These are phyloP conservation scores for Phaeosphaeria sp. DNA, from an alignment of 2,329 filamentous ascomycete genomes.

Conservation along the genomic window DNA sequence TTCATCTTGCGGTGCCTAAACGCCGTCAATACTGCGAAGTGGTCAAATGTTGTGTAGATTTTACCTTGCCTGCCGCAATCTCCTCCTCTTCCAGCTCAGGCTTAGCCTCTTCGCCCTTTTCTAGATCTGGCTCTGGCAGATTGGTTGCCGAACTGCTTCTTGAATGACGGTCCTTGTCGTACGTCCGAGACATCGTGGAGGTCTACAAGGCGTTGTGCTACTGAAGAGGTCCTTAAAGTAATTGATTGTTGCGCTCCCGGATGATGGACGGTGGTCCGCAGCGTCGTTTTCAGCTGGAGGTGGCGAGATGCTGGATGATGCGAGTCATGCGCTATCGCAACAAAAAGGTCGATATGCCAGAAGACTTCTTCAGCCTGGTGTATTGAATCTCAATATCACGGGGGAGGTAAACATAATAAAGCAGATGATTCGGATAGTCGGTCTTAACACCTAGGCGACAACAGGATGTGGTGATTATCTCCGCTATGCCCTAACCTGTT, in stretches of 20 bases:
- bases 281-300: not conserved
- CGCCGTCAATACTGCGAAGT: not conserved
- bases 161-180: constrained; percentile 24
- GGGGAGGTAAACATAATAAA: not conserved
- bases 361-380: not conserved
- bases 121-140: constrained; percentile 13
- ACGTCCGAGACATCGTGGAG: constrained; percentile 24
- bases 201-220: not conserved
- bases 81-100: constrained; percentile 15
- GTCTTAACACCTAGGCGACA: not conserved
- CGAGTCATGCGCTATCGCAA: not conserved
- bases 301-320: constrained; percentile 1
- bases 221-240: too few relatives aligned
- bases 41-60: not conserved
- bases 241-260: not conserved
- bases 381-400: not conserved
- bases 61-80: not conserved
- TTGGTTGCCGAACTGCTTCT: constrained; percentile 31
- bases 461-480: constrained; percentile 9
- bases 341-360: not conserved
- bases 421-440: not conserved
- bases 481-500: constrained; percentile 8
- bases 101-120: constrained; percentile 22
- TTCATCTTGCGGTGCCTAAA: constrained; percentile 13
- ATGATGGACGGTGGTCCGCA: not conserved